phyloP scores from a whole-genome alignment of 352 stramenopile genomes.

The Phytophthora capsici region DNA sequence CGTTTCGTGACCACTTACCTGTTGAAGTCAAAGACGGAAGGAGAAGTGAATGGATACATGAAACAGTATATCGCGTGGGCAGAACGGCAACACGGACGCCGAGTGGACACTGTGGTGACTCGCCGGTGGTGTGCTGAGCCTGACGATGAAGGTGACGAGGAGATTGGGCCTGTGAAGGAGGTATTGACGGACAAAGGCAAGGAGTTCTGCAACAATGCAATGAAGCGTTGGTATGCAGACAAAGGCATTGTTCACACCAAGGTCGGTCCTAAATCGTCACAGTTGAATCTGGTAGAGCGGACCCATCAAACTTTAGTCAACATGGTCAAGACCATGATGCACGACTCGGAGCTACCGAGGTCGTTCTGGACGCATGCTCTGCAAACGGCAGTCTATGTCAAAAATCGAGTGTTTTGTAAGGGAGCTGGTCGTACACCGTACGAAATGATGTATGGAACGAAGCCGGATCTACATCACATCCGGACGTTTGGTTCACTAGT shows the following conservation, averaged over 20 bases:
- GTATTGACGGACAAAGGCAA: slow-evolving; percentile 16
- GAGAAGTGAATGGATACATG: too few species aligned
- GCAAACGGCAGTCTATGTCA: slow-evolving; percentile 15
- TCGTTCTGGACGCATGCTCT: slow-evolving; percentile 16
- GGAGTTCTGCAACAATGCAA: slow-evolving; percentile 17
- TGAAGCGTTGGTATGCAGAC: slow-evolving; percentile 3
- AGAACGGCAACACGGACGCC: too few species aligned
- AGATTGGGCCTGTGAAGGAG: not conserved
- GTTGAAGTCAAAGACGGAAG: too few species aligned
- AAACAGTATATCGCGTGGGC: too few species aligned
- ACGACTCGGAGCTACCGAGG: slow-evolving; percentile 9
- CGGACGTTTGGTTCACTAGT: slow-evolving; percentile 4
- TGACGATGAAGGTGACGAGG: not conserved
- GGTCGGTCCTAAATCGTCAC: slow-evolving; percentile 4
- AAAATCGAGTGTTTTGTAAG: slow-evolving; percentile 15
- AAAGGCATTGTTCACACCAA: slow-evolving; percentile 7
- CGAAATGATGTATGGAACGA: slow-evolving; percentile 4
- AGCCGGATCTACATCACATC: slow-evolving; percentile 19
- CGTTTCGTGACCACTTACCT: too few species aligned
- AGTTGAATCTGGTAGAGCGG: slow-evolving; percentile 14
- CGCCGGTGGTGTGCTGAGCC: too few species aligned
- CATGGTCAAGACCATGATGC: slow-evolving; percentile 24
- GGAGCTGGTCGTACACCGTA: slow-evolving; percentile 1
- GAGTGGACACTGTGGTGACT: too few species aligned
- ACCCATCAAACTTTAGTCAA: slow-evolving; percentile 9